Evolutionary conservation across 345 rosid genomes (phyloP), one percentile per base, ranked within the genome.

Genomic region (Populus alba): DNA sequence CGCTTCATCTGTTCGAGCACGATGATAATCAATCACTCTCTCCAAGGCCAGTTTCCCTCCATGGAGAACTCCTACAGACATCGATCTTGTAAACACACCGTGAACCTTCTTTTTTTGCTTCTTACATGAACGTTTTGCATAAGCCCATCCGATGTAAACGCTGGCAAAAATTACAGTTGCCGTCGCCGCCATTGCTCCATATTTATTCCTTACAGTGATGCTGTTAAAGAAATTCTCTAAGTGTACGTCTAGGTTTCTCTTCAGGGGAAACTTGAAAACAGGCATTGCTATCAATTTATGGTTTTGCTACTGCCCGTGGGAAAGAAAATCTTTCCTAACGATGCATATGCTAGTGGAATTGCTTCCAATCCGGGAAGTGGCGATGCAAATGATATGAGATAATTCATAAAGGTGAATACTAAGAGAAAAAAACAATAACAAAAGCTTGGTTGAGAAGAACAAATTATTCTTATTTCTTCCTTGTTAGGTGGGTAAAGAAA

Each of bases 41-140:
- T 90, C 87, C 76, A 89, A 47, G 47, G 89, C 89, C 35, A 84
- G 16, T 69, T 81, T 86, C 9, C 92, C 92, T 79, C 93, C 93
- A 67, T 85, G 88, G 43, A 91, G 80, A 17, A 84, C 83, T 15
- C 87, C 92, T 51, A 91, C 1, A 38, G 90, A 85, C 81, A 87
- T 65, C 20, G 92, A 87, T 77, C 84, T 85, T 62, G 88, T 45
- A 33, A 76, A 38, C 7, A 35, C 43, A 38, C 22, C 47, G 3
- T 37, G 81, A 43, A 38, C 43, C 67, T 78, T 80, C n/a, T 18
- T 61, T 74, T 79, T 81, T 31, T 11, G 45, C 45, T 65, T 29
- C 57, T 53, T 73, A 83, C 87, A 45, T 17, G 80, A 67, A 35
- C 74, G 87, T 55, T 78, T 82, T n/a, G 70, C 68, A 77, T 82